These are phyloP conservation scores for Megacollybia platyphylla DNA, from an alignment of 1,284 basidiomycete genomes.

Conservation along the genomic window DNA sequence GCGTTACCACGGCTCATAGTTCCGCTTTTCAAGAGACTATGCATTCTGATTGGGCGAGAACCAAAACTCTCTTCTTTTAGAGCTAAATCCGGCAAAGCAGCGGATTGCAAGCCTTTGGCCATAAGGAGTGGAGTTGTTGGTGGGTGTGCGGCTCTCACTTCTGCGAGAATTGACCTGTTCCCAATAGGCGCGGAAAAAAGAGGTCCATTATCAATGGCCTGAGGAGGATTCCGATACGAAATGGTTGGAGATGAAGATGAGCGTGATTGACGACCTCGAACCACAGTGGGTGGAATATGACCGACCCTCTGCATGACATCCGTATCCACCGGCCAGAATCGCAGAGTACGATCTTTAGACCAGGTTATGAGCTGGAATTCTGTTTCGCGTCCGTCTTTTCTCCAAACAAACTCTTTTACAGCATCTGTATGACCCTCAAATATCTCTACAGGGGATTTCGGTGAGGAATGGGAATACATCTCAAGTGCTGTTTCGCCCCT, in stretches of 20 bases:
- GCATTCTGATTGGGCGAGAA: slow-evolving; percentile 3
- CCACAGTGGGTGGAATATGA: slow-evolving; percentile 14
- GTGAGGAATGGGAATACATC: slow-evolving; percentile 52
- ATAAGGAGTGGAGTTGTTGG: slow-evolving; percentile 9
- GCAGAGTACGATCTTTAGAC: slow-evolving; percentile 88
- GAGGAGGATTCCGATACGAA: slow-evolving; percentile 38
- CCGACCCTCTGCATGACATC: slow-evolving; percentile 57
- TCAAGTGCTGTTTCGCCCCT: slow-evolving; percentile 77
- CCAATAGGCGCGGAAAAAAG: slow-evolving; percentile 56
- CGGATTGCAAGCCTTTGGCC: background rate
- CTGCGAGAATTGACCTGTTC: slow-evolving; percentile 51
- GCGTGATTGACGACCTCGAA: slow-evolving; percentile 15
- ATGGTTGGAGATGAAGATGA: slow-evolving; percentile 15
- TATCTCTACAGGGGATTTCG: slow-evolving; percentile 35
- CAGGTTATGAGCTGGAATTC: slow-evolving; percentile 93
- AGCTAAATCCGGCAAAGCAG: background rate
- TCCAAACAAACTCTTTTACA: slow-evolving; percentile 98
- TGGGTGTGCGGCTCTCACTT: slow-evolving; percentile 45
- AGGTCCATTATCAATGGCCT: slow-evolving; percentile 20
- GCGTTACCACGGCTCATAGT: slow-evolving; percentile 47
- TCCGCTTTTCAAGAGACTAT: slow-evolving; percentile 13
- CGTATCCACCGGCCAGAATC: slow-evolving; percentile 81
- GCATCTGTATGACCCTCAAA: slow-evolving; percentile 90
- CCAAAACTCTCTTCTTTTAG: background rate
- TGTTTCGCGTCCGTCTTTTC: slow-evolving; percentile 50